These are phyloP conservation scores for Anthracocystis panici-leucophaei DNA, from an alignment of 1,284 basidiomycete species.

Conservation along the genomic window DNA sequence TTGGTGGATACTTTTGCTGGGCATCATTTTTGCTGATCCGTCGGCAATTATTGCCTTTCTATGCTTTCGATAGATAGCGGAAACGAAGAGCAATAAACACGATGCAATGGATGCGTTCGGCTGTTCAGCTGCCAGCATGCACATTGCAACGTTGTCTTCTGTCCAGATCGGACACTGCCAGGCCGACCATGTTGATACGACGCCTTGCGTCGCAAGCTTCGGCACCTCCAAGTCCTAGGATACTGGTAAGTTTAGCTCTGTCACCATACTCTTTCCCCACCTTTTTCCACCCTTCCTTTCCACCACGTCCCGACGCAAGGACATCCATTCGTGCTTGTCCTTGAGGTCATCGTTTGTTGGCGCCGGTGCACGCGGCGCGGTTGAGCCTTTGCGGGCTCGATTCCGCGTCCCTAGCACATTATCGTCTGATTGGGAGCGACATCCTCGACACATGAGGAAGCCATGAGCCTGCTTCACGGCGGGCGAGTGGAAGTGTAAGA, in stretches of 20 bases:
- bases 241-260: constrained; percentile 30
- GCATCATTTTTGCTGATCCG: constrained; percentile 7
- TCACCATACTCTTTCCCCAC: neutral
- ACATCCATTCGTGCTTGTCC: neutral
- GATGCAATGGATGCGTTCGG: constrained; percentile 23
- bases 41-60: neutral
- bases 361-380: constrained; percentile 54
- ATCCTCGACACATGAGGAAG: constrained; percentile 49
- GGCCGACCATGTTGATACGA: neutral
- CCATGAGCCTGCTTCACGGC: constrained; percentile 51
- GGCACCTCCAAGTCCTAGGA: constrained; percentile 7
- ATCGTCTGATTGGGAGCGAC: constrained; percentile 61
- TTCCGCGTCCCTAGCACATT: constrained; percentile 50
- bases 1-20: neutral
- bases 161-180: neutral
- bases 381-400: constrained; percentile 34
- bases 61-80: neutral
- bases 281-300: neutral
- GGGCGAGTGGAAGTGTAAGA: constrained; percentile 57
- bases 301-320: constrained; percentile 1
- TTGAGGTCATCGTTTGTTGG: constrained; percentile 14
- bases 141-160: neutral
- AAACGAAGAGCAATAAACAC: neutral
- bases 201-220: constrained; percentile 1
- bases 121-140: neutral